phyloP scores from a whole-genome alignment of 73 alveolate species.

The Loxodes magnus region DNA sequence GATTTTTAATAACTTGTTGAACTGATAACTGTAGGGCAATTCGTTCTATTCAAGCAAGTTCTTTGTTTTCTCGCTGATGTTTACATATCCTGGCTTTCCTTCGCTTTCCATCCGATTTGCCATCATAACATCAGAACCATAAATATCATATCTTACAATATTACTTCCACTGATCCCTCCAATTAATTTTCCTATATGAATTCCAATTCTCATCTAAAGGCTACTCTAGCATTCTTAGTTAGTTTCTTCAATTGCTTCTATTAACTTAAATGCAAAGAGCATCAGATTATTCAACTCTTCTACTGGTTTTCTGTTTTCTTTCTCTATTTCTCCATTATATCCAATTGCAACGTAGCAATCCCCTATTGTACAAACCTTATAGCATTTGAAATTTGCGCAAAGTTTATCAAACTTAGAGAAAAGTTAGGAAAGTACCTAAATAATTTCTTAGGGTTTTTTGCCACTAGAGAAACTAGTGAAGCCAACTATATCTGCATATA shows the following conservation, averaged over 20 bases:
- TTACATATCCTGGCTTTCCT: neutral
- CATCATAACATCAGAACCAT: neutral
- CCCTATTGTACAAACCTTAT: slow-evolving; percentile 1
- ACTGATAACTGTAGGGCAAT: too few species aligned
- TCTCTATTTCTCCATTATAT: neutral
- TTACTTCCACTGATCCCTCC: neutral
- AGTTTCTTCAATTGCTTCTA: neutral
- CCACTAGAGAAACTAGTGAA: neutral
- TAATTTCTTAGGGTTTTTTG: neutral
- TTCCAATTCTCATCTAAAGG: neutral
- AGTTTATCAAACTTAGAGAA: neutral
- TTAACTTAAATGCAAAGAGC: neutral
- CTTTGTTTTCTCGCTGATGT: neutral
- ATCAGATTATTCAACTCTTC: neutral
- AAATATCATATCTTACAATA: neutral
- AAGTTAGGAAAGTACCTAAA: neutral
- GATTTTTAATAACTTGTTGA: too few species aligned
- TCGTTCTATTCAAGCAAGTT: neutral
- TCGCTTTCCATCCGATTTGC: neutral
- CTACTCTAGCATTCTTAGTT: neutral
- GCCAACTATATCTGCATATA: neutral
- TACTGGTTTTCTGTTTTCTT: neutral
- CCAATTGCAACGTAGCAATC: slow-evolving; percentile 3
- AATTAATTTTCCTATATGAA: neutral
- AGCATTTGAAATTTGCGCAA: neutral